Evolutionary conservation across 805 yeast genomes (phyloP).

Genomic region (Candida suzukii): DNA sequence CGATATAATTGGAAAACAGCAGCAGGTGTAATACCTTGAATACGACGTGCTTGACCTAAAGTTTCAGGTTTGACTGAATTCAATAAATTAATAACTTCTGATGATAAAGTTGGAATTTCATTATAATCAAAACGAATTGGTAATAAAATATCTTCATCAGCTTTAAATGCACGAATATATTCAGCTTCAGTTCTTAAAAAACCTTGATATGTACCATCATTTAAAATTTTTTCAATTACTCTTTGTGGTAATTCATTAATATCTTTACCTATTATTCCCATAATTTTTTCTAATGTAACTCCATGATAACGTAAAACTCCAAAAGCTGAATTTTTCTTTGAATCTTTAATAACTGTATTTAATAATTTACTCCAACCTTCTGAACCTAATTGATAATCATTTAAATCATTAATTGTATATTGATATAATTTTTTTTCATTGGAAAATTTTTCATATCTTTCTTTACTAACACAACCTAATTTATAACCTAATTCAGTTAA

Average conservation of each 20-base stretch:
- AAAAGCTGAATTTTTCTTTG: conserved; percentile 55
- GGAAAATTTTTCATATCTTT: conserved; percentile 44
- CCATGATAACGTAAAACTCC: conserved; percentile 59
- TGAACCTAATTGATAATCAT: conserved; percentile 40
- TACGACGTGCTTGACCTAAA: conserved; percentile 90
- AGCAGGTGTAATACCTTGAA: conserved; percentile 94
- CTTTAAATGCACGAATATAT: conserved; percentile 67
- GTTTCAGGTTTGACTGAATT: conserved; percentile 80
- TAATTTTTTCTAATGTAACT: conserved; percentile 19
- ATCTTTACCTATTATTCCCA: conserved; percentile 30
- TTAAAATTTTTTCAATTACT: conserved; percentile 52
- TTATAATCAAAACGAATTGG: conserved; percentile 59
- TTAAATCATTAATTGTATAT: conserved; percentile 37
- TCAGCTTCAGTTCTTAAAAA: conserved; percentile 67
- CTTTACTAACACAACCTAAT: conserved; percentile 59
- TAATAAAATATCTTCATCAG: conserved; percentile 72
- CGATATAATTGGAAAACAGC: conserved; percentile 76
- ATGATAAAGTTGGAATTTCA: conserved; percentile 54
- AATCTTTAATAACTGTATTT: conserved; percentile 36
- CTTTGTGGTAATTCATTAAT: conserved; percentile 31
- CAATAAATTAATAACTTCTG: conserved; percentile 64
- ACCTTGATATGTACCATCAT: conserved; percentile 80
- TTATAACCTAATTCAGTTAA: conserved; percentile 62
- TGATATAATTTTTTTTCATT: conserved; percentile 39
- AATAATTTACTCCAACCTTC: conserved; percentile 53